These are phyloP conservation scores for Aspergillus glaucus DNA, from an alignment of 2,329 filamentous ascomycete genomes.

Conservation along the genomic window DNA sequence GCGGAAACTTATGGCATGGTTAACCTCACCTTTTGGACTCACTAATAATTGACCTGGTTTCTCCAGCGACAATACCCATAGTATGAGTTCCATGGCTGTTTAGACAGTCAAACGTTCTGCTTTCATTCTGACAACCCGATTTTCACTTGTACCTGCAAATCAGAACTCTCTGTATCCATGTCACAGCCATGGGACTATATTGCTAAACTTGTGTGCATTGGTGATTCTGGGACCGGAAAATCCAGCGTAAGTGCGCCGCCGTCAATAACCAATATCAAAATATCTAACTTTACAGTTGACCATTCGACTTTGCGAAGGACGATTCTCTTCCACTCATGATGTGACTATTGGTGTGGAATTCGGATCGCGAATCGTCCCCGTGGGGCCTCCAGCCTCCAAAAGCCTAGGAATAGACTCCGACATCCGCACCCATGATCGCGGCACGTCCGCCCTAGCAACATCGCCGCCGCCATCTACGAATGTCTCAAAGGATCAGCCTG, in stretches of 20 bases:
- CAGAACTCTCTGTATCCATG: constrained; percentile 28
- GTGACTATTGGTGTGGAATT: constrained; percentile 97
- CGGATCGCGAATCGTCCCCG: constrained; percentile 84
- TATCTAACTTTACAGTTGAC: constrained; percentile 56
- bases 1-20: not conserved
- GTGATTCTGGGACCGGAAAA: constrained; percentile 94
- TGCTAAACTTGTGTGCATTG: constrained; percentile 95
- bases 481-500: constrained; percentile 10
- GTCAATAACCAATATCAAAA: not conserved
- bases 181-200: constrained; percentile 88
- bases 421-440: constrained; percentile 2
- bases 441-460: constrained; percentile 6
- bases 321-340: constrained; percentile 90
- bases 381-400: constrained; percentile 71
- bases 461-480: constrained; percentile 6
- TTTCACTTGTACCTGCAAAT: constrained; percentile 2
- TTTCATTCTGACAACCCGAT: not conserved
- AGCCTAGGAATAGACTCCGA: constrained; percentile 48
- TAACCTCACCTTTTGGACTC: not conserved
- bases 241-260: constrained; percentile 52
- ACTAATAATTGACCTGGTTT: not conserved
- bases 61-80: not conserved
- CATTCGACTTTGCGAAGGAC: constrained; percentile 91
- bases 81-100: constrained; percentile 11
- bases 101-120: constrained; percentile 5